Conservation (phyloP, 768 basidiomycete species). For the Leucocoprinus leucothites region DNA sequence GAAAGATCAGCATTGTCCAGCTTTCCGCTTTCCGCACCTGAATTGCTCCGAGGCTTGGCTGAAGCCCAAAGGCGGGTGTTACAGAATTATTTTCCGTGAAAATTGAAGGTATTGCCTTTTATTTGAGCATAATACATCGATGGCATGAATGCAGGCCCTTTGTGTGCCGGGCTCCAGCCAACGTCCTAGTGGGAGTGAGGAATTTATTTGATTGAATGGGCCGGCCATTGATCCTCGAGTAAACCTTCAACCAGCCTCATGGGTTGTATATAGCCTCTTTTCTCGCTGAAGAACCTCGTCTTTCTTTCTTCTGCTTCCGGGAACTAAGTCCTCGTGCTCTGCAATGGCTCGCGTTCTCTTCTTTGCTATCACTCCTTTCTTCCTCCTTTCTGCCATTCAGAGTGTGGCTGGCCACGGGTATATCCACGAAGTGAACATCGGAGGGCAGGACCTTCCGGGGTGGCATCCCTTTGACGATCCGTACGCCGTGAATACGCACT, state of each 20-base stretch:
- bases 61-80: neutral
- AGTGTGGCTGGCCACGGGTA: slow-evolving; percentile 30
- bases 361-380: slow-evolving; percentile 15
- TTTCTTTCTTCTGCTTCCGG: slow-evolving; percentile 90
- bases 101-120: neutral
- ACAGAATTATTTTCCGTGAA: neutral
- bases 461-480: slow-evolving; percentile 39
- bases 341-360: slow-evolving; percentile 36
- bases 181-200: no score
- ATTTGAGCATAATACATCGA: neutral
- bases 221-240: slow-evolving; percentile 8
- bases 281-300: slow-evolving; percentile 36
- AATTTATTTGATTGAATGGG: slow-evolving; percentile 15
- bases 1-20: neutral
- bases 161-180: neutral
- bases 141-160: no score
- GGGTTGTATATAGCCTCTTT: slow-evolving; percentile 17
- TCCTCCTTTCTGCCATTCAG: slow-evolving; percentile 16
- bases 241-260: slow-evolving; percentile 8
- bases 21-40: neutral
- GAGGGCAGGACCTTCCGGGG: slow-evolving; percentile 29
- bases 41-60: neutral
- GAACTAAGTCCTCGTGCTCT: slow-evolving; percentile 86
- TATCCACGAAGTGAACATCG: slow-evolving; percentile 28
- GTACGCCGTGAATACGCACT: slow-evolving; percentile 20